Evolutionary conservation across 345 rosid genomes (phyloP).

Genomic region (Melastoma malabathricum): DNA sequence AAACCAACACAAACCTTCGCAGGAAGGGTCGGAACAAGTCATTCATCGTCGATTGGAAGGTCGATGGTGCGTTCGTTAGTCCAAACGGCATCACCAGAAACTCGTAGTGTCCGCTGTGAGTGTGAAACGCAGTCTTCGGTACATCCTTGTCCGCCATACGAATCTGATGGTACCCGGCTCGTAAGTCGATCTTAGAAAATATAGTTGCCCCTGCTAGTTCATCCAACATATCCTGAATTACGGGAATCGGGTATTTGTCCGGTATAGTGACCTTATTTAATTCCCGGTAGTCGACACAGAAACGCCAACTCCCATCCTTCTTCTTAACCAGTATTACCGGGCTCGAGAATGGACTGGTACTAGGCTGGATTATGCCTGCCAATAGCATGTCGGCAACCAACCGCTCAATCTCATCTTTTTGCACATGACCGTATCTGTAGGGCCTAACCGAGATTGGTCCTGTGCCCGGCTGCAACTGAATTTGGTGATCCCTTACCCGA

Average conservation of each 20-base stretch:
- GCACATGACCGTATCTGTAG: slow-evolving; percentile 3
- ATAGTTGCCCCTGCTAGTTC: slow-evolving; percentile 2
- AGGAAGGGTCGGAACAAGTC: neutral
- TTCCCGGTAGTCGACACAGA: slow-evolving; percentile 1
- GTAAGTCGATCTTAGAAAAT: slow-evolving; percentile 2
- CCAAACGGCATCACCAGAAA: slow-evolving; percentile 1
- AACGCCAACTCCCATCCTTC: neutral
- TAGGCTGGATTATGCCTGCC: slow-evolving; percentile 1
- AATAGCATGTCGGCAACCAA: slow-evolving; percentile 2
- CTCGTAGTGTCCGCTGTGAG: neutral
- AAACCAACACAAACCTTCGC: neutral
- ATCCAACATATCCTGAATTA: slow-evolving; percentile 2
- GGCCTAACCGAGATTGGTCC: slow-evolving; percentile 3
- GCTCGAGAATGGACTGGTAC: slow-evolving; percentile 6
- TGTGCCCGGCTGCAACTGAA: neutral
- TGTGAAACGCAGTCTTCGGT: too few relatives aligned
- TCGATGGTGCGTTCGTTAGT: neutral
- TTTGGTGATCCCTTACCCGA: neutral
- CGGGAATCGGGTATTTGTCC: slow-evolving; percentile 4
- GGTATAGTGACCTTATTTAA: neutral
- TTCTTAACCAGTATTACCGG: slow-evolving; percentile 5
- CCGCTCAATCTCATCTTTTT: slow-evolving; percentile 5
- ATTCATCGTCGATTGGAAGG: neutral
- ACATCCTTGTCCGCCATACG: too few relatives aligned
- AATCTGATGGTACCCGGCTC: neutral